Base-by-base conservation (phyloP, 257 asterid genomes). In the Dorcoceras hygrometricum region DNA sequence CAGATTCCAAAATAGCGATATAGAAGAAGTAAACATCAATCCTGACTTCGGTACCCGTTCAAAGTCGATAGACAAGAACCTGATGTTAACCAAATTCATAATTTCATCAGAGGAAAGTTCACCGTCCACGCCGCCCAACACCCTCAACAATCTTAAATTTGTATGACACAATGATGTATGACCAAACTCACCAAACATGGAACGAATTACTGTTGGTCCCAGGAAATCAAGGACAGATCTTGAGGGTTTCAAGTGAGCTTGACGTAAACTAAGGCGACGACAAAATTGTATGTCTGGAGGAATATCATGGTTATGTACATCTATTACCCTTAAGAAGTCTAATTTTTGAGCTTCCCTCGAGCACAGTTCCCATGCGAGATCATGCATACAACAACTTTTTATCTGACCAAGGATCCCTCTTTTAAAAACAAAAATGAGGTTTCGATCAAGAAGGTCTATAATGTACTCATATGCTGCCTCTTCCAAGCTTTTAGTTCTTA, bases 401-500 rank as follows among this genome's bases (percentile, higher is more conserved):
- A 32, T 18, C 20, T 8, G 9, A 3, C 66, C 66, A 3, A n/a
- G 16, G 16, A 1, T 19, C 0, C 29, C 51, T 36, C 8, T 5
- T 19, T 12, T 4, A 8, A 0, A 3, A 27, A 51, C 31, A 8
- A 9, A 0, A 0, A 65, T 4, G 22, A 65, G 70, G 18, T 51
- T 50, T 54, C 61, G 51, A 1, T 65, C 70, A 25, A 51, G 10
- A 53, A 51, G 70, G 0, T 27, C 70, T 12, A 6, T 65, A 1
- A 53, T 19, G 62, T 53, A 65, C 20, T 24, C 70, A 5, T 27
- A 0, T 28, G 61, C 62, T 4, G 5, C 61, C 2, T 29, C 61
- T 53, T 65, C 61, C 11, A 50, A 50, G 46, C 51, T 65, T n/a
- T 20, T 53, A 1, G 0, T 4, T 26, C 6, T 10, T 8, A 16